These are phyloP conservation scores for Emergomyces orientalis DNA, from an alignment of 2,329 filamentous ascomycete genomes.

Conservation along the genomic window DNA sequence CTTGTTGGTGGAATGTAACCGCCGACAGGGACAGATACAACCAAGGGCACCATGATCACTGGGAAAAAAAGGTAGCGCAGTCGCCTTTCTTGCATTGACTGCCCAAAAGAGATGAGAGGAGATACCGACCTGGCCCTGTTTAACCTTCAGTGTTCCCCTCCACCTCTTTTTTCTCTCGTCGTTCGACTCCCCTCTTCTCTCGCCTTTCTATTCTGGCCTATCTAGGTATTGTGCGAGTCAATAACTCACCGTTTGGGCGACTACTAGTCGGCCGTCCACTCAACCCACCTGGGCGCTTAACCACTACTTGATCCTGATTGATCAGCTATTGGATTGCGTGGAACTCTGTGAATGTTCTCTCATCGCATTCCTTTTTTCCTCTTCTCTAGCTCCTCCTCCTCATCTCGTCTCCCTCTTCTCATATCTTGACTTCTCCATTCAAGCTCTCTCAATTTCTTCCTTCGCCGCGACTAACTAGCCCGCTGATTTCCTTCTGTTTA, in stretches of 20 bases:
- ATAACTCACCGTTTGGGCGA: neutral
- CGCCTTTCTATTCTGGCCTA: neutral
- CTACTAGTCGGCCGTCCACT: neutral
- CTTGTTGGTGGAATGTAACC: conserved; percentile 1
- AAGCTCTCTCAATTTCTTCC: neutral
- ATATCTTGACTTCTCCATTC: neutral
- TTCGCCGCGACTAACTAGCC: neutral
- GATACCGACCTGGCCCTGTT: neutral
- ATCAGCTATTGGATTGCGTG: neutral
- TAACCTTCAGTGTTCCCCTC: neutral
- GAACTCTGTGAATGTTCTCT: neutral
- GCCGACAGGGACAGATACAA: conserved; percentile 2
- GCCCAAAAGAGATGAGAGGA: neutral
- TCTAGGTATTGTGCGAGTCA: neutral
- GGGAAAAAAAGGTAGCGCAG: neutral
- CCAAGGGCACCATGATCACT: neutral
- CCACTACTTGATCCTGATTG: conserved; percentile 2
- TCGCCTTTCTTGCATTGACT: neutral
- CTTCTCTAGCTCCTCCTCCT: conserved; percentile 1
- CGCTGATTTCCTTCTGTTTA: neutral
- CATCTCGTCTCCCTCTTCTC: neutral
- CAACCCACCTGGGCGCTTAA: conserved; percentile 5
- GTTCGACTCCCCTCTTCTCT: neutral
- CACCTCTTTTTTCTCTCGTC: neutral
- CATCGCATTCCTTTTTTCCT: neutral